These are phyloP conservation scores for Heliamphora pulchella DNA, from an alignment of 179 eudicot species.

Conservation along the genomic window DNA sequence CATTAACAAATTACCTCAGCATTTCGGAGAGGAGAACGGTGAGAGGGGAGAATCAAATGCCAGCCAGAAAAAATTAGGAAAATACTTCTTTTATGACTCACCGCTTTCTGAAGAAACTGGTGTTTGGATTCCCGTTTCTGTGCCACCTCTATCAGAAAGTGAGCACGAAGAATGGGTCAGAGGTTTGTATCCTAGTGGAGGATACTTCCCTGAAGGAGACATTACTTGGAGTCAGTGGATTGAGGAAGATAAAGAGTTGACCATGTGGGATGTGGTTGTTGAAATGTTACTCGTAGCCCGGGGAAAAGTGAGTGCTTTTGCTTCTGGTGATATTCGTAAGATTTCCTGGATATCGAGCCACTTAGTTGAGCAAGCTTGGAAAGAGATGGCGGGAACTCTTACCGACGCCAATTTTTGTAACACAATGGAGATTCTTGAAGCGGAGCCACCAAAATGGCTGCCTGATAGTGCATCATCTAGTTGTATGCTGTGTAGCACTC, in stretches of 20 bases:
- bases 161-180: constrained; percentile 52
- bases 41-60: constrained; percentile 18
- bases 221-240: constrained; percentile 59
- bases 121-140: constrained; percentile 90
- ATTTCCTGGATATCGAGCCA: constrained; percentile 59
- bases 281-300: constrained; percentile 72
- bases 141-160: constrained; percentile 71
- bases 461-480: constrained; percentile 80
- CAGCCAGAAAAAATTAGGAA: constrained; percentile 32
- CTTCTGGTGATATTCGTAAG: constrained; percentile 60
- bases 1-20: constrained; percentile 11
- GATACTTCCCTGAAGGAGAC: constrained; percentile 66
- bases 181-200: constrained; percentile 53
- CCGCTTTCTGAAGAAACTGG: constrained; percentile 90
- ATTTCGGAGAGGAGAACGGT: constrained; percentile 15
- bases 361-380: constrained; percentile 79
- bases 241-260: constrained; percentile 72
- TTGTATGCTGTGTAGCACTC: constrained; percentile 78
- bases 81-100: constrained; percentile 69
- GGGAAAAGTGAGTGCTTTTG: constrained; percentile 61
- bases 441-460: constrained; percentile 88
- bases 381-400: constrained; percentile 86
- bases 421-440: constrained; percentile 59
- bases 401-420: constrained; percentile 55
- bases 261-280: constrained; percentile 89